A percentile compares a stretch with the other conserved stretches of the same genome.
phyloP scores from a whole-genome alignment of 163 green algal species.

The Trebouxia gelatinosa region DNA sequence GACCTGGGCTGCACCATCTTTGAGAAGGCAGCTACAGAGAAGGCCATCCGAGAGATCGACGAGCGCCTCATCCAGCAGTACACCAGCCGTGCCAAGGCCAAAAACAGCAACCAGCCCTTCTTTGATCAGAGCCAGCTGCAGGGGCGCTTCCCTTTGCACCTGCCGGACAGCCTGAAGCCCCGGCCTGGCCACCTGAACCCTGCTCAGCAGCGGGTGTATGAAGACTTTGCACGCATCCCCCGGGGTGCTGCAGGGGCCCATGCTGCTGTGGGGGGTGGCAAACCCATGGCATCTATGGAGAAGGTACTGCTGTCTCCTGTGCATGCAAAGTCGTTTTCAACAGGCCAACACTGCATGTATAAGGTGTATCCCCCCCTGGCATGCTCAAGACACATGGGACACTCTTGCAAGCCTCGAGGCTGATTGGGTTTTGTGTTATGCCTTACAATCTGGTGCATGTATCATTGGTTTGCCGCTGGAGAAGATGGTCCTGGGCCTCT shows the following conservation, averaged over 20 bases:
- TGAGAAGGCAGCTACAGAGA: slow-evolving; percentile 91
- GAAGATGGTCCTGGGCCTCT: no score
- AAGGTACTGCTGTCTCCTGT: no score
- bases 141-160: slow-evolving; percentile 51
- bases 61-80: slow-evolving; percentile 75
- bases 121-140: slow-evolving; percentile 51
- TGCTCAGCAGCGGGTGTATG: slow-evolving; percentile 86
- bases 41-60: slow-evolving; percentile 85
- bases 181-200: slow-evolving; percentile 60
- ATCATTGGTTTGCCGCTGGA: no score
- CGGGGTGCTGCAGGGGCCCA: slow-evolving; percentile 44
- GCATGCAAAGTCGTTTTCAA: background rate
- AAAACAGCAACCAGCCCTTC: slow-evolving; percentile 68
- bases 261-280: slow-evolving; percentile 37
- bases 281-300: no score
- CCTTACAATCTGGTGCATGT: no score
- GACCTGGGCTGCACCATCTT: slow-evolving; percentile 91
- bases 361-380: no score
- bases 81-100: no score
- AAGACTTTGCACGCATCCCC: slow-evolving; percentile 85
- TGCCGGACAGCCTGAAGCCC: slow-evolving; percentile 85
- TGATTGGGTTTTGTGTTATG: no score
- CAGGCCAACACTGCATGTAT: no score
- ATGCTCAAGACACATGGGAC: no score
- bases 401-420: no score